Evolutionary conservation across 768 basidiomycete species (phyloP).

Genomic region (Amanita fuliginea): DNA sequence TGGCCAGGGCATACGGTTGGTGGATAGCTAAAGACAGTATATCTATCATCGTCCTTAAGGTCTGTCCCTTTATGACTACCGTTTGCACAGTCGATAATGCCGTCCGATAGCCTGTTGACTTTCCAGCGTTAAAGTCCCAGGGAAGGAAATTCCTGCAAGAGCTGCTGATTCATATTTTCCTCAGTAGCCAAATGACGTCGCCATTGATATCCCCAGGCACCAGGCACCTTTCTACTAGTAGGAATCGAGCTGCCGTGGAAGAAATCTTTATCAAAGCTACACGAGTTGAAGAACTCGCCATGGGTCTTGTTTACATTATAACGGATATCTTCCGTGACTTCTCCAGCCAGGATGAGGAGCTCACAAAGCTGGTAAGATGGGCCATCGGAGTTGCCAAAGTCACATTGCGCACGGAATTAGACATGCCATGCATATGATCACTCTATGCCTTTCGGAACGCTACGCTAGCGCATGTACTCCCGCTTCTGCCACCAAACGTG

Average conservation of each 20-base stretch:
- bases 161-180: slow-evolving; percentile 57
- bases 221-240: slow-evolving; percentile 27
- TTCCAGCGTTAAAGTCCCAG: slow-evolving; percentile 57
- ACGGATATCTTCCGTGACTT: slow-evolving; percentile 25
- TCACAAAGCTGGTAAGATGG: slow-evolving; percentile 48
- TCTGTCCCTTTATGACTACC: slow-evolving; percentile 16
- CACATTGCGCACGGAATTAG: slow-evolving; percentile 53
- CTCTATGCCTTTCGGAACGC: slow-evolving; percentile 44
- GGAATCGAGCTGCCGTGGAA: slow-evolving; percentile 55
- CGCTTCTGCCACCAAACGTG: slow-evolving; percentile 69
- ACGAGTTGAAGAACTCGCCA: slow-evolving; percentile 50
- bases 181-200: slow-evolving; percentile 64
- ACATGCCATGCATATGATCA: slow-evolving; percentile 26
- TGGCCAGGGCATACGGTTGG: slow-evolving; percentile 86
- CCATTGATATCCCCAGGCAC: slow-evolving; percentile 40
- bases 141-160: slow-evolving; percentile 59
- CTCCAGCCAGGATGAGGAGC: slow-evolving; percentile 19
- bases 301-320: slow-evolving; percentile 71
- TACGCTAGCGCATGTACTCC: slow-evolving; percentile 58
- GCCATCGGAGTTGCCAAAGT: slow-evolving; percentile 57
- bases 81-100: neutral
- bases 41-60: slow-evolving; percentile 74
- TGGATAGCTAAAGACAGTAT: slow-evolving; percentile 82
- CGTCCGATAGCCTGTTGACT: slow-evolving; percentile 68
- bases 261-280: slow-evolving; percentile 72